Base-by-base conservation (phyloP, 2,329 filamentous ascomycete species). In the Phialophora verrucosa region DNA sequence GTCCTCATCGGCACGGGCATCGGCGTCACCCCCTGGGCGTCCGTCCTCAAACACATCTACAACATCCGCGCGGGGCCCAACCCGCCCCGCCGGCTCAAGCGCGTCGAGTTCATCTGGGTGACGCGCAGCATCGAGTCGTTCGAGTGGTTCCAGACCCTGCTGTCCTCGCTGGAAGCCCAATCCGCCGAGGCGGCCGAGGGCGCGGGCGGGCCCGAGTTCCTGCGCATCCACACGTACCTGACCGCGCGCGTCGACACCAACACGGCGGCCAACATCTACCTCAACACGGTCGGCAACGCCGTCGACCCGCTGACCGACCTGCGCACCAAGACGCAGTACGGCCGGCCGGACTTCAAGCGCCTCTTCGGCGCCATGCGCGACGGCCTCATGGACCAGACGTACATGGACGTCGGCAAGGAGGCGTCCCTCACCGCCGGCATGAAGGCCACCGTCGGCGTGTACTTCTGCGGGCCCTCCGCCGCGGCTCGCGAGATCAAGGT, bases 31-130 rank as follows among this genome's bases (percentile, higher is more conserved):
- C 91, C 91, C 0, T 94, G 93, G 79, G 91, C 91, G 12, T 92
- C 90, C 0, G 93, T 94, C 73, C 84, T 94, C 71, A 99, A 99
- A 83, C 97, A 97, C 78, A 98, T 99, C 80, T 99, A 93, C 92
- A 94, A 99, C 78, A 85, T 96, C 75, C 92, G 95, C 69, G 90
- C 95, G 70, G 88, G 90, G 17, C 93, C 94, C 7, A 95, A 97
- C 82, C 92, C 93, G 27, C 93, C 94, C 1, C 88, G 87, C 58
- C 91, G 94, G 75, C 89, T 99, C 55, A 91, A 93, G 66, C 90
- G 95, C 78, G 94, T 99, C 35, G 95, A 99, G 78, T 99, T 99
- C 80, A 96, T 99, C 82, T 99, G 95, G 95, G 90, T 98, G 59
- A 97, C 94, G 85, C 95, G 91, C 78, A 93, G 97, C 75, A 97